Percentiles rank a stretch among this genome's conserved stretches.
Conservation (phyloP, 2,329 filamentous ascomycete species). For the Pseudogymnoascus sp. region DNA sequence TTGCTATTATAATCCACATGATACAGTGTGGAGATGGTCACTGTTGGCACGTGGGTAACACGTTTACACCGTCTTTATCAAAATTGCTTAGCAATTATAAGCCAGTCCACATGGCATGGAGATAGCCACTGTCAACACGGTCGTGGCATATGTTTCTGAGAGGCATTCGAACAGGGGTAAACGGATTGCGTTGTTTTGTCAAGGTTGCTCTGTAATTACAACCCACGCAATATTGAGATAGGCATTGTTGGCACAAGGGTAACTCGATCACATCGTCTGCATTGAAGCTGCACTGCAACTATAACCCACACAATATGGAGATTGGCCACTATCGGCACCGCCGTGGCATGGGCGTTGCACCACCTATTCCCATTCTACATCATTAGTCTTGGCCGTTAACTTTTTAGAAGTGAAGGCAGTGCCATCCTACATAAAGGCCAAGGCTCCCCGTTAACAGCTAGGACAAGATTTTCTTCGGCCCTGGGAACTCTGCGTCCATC, state of each 20-base stretch:
- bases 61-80: neutral
- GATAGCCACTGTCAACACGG: neutral
- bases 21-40: neutral
- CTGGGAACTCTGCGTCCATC: neutral
- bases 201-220: neutral
- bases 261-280: neutral
- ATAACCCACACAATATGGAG: conserved; percentile 6
- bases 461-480: neutral
- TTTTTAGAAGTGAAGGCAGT: neutral
- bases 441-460: neutral
- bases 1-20: neutral
- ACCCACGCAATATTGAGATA: neutral
- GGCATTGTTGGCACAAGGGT: neutral
- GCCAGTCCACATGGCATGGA: neutral
- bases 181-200: neutral
- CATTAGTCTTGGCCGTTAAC: neutral
- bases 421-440: neutral
- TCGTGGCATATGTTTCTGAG: neutral
- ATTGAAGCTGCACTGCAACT: neutral
- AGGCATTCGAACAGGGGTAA: neutral
- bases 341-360: neutral
- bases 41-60: neutral
- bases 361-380: neutral
- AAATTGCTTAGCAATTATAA: neutral
- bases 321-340: neutral